phyloP scores from a whole-genome alignment of 1,284 basidiomycete species.

The Ceratobasidium sp. region DNA sequence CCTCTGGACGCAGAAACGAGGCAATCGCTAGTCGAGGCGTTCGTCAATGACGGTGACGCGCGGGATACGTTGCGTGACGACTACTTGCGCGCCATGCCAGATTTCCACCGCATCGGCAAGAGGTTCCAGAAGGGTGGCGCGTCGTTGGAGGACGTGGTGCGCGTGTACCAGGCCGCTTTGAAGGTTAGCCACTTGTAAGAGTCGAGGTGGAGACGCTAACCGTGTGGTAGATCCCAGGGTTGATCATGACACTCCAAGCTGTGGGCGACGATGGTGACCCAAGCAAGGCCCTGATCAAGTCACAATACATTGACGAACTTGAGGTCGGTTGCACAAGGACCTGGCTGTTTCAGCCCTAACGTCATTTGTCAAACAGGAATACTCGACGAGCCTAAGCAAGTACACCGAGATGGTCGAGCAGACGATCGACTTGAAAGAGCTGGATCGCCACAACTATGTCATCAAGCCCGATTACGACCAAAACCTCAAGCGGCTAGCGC shows the following conservation, averaged over 20 bases:
- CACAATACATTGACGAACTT: slow-evolving; percentile 68
- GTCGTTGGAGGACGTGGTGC: slow-evolving; percentile 92
- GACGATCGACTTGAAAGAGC: slow-evolving; percentile 89
- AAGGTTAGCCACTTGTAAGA: slow-evolving; percentile 52
- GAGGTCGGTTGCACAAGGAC: slow-evolving; percentile 54
- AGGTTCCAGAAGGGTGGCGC: slow-evolving; percentile 87
- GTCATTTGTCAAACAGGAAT: slow-evolving; percentile 58
- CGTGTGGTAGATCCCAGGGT: slow-evolving; percentile 67
- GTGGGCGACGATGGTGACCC: slow-evolving; percentile 57
- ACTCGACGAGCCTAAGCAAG: slow-evolving; percentile 68
- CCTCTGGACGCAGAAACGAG: slow-evolving; percentile 64
- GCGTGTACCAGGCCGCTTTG: slow-evolving; percentile 89
- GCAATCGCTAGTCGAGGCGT: slow-evolving; percentile 86
- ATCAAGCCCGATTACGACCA: slow-evolving; percentile 93
- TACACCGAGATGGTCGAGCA: slow-evolving; percentile 95
- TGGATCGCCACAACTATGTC: slow-evolving; percentile 84
- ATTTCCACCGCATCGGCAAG: slow-evolving; percentile 92
- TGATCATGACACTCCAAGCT: slow-evolving; percentile 68
- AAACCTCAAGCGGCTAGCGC: slow-evolving; percentile 71
- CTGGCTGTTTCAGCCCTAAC: neutral
- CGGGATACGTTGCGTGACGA: slow-evolving; percentile 82
- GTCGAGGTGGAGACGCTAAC: slow-evolving; percentile 3
- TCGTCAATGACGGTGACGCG: slow-evolving; percentile 79
- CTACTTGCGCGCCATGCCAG: slow-evolving; percentile 89
- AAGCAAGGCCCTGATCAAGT: slow-evolving; percentile 64